Base-by-base conservation (phyloP, 2,329 filamentous ascomycete genomes). In the Nemania sp. region DNA sequence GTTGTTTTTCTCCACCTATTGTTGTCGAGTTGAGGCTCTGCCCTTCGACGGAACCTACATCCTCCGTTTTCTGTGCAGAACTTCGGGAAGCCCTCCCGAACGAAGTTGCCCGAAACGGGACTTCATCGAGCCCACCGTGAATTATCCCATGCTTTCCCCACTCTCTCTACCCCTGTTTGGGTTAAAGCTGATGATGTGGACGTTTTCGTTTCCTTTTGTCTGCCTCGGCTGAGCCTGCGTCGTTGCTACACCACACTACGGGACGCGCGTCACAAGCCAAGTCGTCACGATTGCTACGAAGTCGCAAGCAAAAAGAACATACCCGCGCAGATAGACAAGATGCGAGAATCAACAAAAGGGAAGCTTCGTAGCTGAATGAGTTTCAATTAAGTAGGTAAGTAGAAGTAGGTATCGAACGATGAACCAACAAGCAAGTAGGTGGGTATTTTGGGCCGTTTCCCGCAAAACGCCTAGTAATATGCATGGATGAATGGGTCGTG, bases 1-100 rank as follows among this genome's bases (percentile, higher is more conserved):
- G 54, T 39, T 40, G 2, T 18, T 57, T 57, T 60, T 60, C 57
- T 57, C 60, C 60, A 57, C 60, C 60, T 63, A 56, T 63, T 37
- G 43, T n/a, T n/a, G n/a, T n/a, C 46, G 34, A 53, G 37, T 18
- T 56, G 60, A 54, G 56, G 56, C 57, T 60, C 60, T 60, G 42
- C 47, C 17, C 54, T 49, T 9, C 9, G 12, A 55, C 60, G 60
- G 60, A 63, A 57, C 53, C 53, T 60, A 29, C 52, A 63, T 43
- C 57, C 53, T 60, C 60, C 57, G 60, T 51, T 39, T n/a, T 39
- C 35, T 39, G 35, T 15, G 43, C 20, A 29, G 11, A 10, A 29
- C 4, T n/a, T 25, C 34, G 34, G 17, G 37, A 49, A 25, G n/a
- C 25, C 2, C 20, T 25, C 43, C 43, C 43, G 43, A 42, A 2